Conservation (phyloP, 495 filamentous ascomycete species). For the Neohortaea acidophila region DNA sequence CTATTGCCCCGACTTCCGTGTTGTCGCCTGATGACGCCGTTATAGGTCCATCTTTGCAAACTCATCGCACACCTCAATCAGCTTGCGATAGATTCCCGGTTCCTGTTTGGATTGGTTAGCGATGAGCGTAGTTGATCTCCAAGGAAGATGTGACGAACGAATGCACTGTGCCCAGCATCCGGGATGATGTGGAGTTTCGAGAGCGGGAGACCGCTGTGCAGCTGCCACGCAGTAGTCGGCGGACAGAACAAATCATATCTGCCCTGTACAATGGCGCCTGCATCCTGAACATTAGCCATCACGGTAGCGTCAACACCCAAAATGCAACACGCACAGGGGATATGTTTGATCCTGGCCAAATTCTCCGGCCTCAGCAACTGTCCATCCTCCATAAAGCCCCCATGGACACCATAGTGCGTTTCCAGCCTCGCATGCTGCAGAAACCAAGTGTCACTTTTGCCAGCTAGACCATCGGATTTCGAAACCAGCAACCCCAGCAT, state of each 20-base stretch:
- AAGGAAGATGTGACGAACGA: slow-evolving; percentile 1
- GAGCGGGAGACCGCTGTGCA: slow-evolving; percentile 28
- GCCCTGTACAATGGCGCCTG: slow-evolving; percentile 29
- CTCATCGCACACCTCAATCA: slow-evolving; percentile 12
- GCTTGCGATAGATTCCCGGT: slow-evolving; percentile 4
- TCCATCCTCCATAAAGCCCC: background rate
- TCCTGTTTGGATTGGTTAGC: slow-evolving; percentile 3
- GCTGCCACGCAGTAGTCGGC: slow-evolving; percentile 28
- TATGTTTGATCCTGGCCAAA: background rate
- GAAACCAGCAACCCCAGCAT: background rate
- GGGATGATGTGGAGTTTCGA: slow-evolving; percentile 26
- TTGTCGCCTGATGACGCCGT: no score
- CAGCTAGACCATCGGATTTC: background rate
- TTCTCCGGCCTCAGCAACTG: background rate
- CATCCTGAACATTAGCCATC: no score
- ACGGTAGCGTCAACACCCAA: no score
- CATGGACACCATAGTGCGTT: background rate
- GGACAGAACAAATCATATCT: slow-evolving; percentile 33
- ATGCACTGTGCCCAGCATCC: slow-evolving; percentile 20
- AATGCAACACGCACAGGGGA: no score
- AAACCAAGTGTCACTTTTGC: background rate
- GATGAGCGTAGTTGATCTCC: background rate
- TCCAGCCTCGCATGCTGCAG: background rate
- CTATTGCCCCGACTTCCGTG: no score
- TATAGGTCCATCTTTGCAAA: no score